phyloP scores from a whole-genome alignment of 1,139 yeast species.

The Zygosaccharomyces sapae region DNA sequence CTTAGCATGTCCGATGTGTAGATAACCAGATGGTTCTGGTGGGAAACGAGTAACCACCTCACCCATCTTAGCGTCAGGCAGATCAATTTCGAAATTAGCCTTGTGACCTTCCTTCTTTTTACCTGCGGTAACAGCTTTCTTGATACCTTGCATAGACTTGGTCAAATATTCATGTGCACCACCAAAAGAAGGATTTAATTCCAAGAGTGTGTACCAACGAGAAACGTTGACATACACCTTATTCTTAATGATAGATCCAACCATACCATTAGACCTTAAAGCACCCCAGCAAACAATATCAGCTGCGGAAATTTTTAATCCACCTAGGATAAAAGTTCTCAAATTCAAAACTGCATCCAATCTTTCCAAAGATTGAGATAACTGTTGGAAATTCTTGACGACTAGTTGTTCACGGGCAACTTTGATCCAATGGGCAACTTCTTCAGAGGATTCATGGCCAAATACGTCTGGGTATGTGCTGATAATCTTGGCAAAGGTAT shows the following conservation, averaged over 20 bases:
- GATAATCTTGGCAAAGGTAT: slow-evolving; percentile 44
- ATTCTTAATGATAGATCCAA: slow-evolving; percentile 84
- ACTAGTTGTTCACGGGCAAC: slow-evolving; percentile 66
- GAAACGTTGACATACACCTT: slow-evolving; percentile 79
- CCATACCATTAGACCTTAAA: slow-evolving; percentile 85
- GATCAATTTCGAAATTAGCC: slow-evolving; percentile 90
- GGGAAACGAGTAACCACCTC: slow-evolving; percentile 97
- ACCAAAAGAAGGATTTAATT: slow-evolving; percentile 62
- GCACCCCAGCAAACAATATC: slow-evolving; percentile 94
- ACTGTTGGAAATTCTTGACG: slow-evolving; percentile 82
- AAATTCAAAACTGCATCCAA: slow-evolving; percentile 81
- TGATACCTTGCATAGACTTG: slow-evolving; percentile 66
- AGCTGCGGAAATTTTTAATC: slow-evolving; percentile 62
- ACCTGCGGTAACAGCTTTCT: slow-evolving; percentile 61
- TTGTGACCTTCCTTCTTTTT: slow-evolving; percentile 73
- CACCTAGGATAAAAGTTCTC: slow-evolving; percentile 67
- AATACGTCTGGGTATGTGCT: slow-evolving; percentile 45
- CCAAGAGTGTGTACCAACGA: slow-evolving; percentile 87
- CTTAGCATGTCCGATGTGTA: slow-evolving; percentile 96
- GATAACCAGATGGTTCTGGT: slow-evolving; percentile 80
- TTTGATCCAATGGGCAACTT: slow-evolving; percentile 58
- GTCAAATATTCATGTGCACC: slow-evolving; percentile 63
- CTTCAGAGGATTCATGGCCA: slow-evolving; percentile 42
- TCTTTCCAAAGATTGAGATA: slow-evolving; percentile 71
- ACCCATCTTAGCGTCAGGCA: slow-evolving; percentile 86